Base-by-base conservation (phyloP, 2,329 filamentous ascomycete genomes). In the Sclerotinia subarctica region DNA sequence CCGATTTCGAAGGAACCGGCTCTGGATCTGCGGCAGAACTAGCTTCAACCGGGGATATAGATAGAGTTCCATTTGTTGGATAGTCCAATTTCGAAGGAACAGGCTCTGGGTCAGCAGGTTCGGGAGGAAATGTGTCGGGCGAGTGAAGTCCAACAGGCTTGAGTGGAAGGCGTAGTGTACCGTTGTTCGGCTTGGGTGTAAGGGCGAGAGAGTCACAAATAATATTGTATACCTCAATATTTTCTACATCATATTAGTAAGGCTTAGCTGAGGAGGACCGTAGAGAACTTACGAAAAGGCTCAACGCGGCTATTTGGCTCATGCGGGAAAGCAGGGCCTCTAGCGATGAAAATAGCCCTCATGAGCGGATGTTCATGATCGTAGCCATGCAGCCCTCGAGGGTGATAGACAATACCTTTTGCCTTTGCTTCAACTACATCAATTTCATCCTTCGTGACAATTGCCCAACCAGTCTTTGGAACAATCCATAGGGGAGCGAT, bases 401-500 rank as follows among this genome's bases (percentile, higher is more conserved):
- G 95, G 72, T 90, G 85, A 76, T 97, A 99, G 0, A 87, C 82
- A 17, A 86, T 78, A 0, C 86, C 87, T 17, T 87, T 87, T 66
- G 84, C 82, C 70, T 88, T 83, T 0, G 86, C 92, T 60, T 90
- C 83, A 53, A 85, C 82, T 6, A 96, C 85, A 71, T 96, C 84
- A 72, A 96, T 93, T 68, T 96, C 93, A 1, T 88, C 80, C 74
- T 89, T 90, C 24, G 88, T 88, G 21, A 96, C 93, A 70, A 99
- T 91, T 0, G 93, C 93, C 92, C 94, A 99, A 13, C 95, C 95
- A 0, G 93, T 87, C 77, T 94, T 92, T 0, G 95, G 95, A 0
- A 99, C 86, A 60, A 98, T 89, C 95, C 95, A 99, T 0, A 99
- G 80, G 0, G 95, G 95, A 0, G 95, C 95, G 72, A 99, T 99